Base-by-base conservation (phyloP, 176 grass and related monocot genomes). In the bread wheat (Triticum aestivum) region DNA sequence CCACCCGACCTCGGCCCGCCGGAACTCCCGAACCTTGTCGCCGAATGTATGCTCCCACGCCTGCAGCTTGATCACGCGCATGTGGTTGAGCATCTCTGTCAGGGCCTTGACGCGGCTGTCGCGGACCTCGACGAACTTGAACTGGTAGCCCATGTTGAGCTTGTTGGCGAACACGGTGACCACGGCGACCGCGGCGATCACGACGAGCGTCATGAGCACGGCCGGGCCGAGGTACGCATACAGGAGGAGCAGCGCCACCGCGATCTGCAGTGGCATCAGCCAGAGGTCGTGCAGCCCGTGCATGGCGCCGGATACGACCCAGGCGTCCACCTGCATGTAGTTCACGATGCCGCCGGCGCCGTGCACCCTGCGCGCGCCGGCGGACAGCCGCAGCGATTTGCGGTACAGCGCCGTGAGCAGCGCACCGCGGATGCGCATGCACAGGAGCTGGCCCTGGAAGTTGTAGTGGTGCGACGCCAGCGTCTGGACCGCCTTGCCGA, bases 1-100 rank as follows among this genome's bases (percentile, higher is more conserved):
- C 87, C 88, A 94, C 6, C 92, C 87, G 14, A 88, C 38, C 69
- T 94, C 92, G 0, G 56, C 56, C 14, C 30, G 66, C 65, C 92
- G 68, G 82, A 92, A 67, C 5, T 82, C 61, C 4, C 83, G 69
- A 13, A 94, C 86, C 65, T 84, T 89, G 24, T 20, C 29, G 3
- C 69, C 82, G 33, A 94, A 94, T 0, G 81, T 86, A 5, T 86
- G 78, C 87, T 94, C 90, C 92, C 92, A 94, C 0, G 92, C 92
- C 82, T 92, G 92, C 73, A 92, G 77, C 89, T 92, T 94, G 89
- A 94, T 88, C 5, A 90, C 87, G 38, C 85, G 82, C 87, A 94
- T 94, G 85, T 91, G 39, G 82, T 13, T 83, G 47, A 94, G 92
- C 92, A 94, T 94, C 87, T 94, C 92, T 9, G 90, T 89, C 66